These are phyloP conservation scores for Cutaneotrichosporon sp. DNA, from an alignment of 1,284 basidiomycete genomes.

Conservation along the genomic window DNA sequence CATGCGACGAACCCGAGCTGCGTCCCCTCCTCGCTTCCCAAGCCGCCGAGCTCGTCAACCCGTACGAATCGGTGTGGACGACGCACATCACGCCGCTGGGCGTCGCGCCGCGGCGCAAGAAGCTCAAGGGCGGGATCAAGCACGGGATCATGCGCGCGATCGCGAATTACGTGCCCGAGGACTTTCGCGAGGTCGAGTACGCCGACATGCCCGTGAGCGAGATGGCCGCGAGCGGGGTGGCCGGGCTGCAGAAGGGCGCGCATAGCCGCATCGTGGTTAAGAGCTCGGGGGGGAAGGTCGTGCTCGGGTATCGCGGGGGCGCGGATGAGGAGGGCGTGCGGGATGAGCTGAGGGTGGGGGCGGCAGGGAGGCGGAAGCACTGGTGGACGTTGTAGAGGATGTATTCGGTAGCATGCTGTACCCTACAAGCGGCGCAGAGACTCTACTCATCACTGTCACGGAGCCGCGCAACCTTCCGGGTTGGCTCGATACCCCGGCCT, in stretches of 20 bases:
- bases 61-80: constrained; percentile 36
- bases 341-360: constrained; percentile 14
- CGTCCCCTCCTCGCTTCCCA: constrained; percentile 14
- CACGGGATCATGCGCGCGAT: constrained; percentile 26
- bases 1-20: constrained; percentile 26
- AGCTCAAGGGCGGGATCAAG: constrained; percentile 17
- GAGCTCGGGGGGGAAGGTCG: constrained; percentile 34
- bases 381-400: constrained; percentile 21
- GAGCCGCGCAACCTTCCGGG: no score
- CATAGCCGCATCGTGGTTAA: constrained; percentile 37
- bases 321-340: constrained; percentile 2
- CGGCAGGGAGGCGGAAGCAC: constrained; percentile 10
- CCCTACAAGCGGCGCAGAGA: no score
- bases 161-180: constrained; percentile 33
- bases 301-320: constrained; percentile 14
- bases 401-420: no score
- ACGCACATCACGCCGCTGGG: constrained; percentile 37
- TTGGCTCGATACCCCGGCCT: no score
- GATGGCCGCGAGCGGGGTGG: no score
- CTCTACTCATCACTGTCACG: no score
- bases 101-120: background rate
- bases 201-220: constrained; percentile 32
- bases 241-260: constrained; percentile 25
- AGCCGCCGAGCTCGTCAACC: constrained; percentile 31
- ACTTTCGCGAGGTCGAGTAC: constrained; percentile 31